A percentile compares a stretch with the other conserved stretches of the same genome.
These are phyloP conservation scores for Hymenoscyphus occultus DNA, from an alignment of 2,329 filamentous ascomycete species.

Conservation along the genomic window DNA sequence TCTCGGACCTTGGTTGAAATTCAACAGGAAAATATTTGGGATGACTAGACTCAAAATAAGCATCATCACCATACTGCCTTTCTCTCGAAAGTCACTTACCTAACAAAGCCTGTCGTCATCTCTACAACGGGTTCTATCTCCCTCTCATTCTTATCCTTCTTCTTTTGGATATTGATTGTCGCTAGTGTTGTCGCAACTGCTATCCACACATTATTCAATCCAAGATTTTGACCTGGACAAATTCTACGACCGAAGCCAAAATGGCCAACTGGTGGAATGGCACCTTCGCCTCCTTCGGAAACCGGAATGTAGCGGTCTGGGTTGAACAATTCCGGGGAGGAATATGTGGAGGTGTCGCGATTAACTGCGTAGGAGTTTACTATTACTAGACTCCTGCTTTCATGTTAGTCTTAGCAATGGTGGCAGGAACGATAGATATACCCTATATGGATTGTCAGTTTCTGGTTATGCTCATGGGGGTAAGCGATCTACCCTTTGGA, in stretches of 20 bases:
- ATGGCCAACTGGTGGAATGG: neutral
- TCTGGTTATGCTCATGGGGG: constrained; percentile 39
- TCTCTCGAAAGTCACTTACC: neutral
- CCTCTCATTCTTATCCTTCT: neutral
- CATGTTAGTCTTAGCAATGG: constrained; percentile 33
- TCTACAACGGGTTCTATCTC: neutral
- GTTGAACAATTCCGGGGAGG: constrained; percentile 42
- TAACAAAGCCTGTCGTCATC: neutral
- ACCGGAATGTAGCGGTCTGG: constrained; percentile 30
- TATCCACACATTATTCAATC: neutral
- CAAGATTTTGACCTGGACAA: neutral
- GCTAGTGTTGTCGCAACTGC: neutral
- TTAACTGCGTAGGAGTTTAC: constrained; percentile 53
- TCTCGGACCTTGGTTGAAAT: neutral
- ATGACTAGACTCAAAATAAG: neutral
- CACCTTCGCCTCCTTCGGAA: neutral
- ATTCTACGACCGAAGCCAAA: constrained; percentile 4
- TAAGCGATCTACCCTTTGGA: constrained; percentile 40
- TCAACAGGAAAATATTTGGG: neutral
- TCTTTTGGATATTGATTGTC: neutral
- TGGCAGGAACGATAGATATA: constrained; percentile 20
- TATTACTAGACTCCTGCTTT: constrained; percentile 38
- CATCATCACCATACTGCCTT: neutral
- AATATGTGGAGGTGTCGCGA: constrained; percentile 44
- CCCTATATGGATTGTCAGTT: too few species aligned